These are phyloP conservation scores for Phialophora verrucosa DNA, from an alignment of 2,329 filamentous ascomycete species.

Conservation along the genomic window DNA sequence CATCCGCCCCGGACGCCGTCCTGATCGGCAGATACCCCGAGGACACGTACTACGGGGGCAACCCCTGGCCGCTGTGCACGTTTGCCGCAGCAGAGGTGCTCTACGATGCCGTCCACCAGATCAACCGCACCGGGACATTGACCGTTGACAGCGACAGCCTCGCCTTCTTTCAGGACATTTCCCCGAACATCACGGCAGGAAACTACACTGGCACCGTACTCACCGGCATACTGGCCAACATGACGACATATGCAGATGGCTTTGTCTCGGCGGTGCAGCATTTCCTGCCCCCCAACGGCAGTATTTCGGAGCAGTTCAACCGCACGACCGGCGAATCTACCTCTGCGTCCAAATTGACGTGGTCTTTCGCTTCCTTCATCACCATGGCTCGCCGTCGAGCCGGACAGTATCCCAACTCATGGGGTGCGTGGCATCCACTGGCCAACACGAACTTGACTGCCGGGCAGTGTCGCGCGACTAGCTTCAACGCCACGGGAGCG, in stretches of 20 bases:
- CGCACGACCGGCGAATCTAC: constrained; percentile 44
- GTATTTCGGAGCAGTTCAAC: constrained; percentile 50
- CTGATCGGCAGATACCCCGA: constrained; percentile 72
- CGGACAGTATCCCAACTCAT: constrained; percentile 35
- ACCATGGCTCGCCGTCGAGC: constrained; percentile 40
- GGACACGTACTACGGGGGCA: constrained; percentile 76
- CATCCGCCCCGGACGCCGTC: constrained; percentile 63
- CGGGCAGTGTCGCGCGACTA: constrained; percentile 29
- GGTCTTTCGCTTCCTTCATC: constrained; percentile 53
- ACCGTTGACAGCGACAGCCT: constrained; percentile 69
- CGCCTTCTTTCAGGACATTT: constrained; percentile 72
- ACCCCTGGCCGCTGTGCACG: constrained; percentile 80
- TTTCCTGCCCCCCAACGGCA: constrained; percentile 65
- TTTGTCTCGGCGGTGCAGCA: constrained; percentile 52
- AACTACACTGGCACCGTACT: constrained; percentile 64
- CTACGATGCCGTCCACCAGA: constrained; percentile 75
- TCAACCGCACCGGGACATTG: constrained; percentile 68
- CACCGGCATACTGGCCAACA: constrained; percentile 59
- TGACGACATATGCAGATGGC: constrained; percentile 66
- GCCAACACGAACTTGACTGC: constrained; percentile 30
- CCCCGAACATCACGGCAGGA: constrained; percentile 62
- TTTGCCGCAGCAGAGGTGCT: constrained; percentile 78
- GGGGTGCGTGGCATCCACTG: constrained; percentile 32
- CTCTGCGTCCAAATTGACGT: constrained; percentile 52
- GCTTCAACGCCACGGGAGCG: constrained; percentile 34